Conservation (phyloP, 257 asterid genomes). For the Solanum tacnaense region DNA sequence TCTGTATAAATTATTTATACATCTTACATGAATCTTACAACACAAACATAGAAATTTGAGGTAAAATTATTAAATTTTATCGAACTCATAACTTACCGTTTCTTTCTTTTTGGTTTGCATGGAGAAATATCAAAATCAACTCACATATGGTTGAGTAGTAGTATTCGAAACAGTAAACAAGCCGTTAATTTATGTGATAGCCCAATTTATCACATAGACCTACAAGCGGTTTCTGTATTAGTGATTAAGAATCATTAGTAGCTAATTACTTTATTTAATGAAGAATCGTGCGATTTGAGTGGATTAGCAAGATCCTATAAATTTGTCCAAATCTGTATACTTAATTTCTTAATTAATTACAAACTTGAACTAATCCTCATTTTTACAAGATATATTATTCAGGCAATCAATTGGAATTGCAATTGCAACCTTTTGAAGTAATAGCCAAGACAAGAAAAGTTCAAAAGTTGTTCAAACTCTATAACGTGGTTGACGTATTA, state of each 20-base stretch:
- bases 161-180: background rate
- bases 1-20: background rate
- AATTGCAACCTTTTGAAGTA: background rate
- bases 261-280: background rate
- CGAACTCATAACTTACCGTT: background rate
- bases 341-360: background rate
- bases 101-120: background rate
- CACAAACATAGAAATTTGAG: background rate
- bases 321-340: background rate
- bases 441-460: background rate
- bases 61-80: background rate
- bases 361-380: background rate
- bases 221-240: background rate
- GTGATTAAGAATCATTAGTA: background rate
- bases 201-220: background rate
- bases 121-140: background rate
- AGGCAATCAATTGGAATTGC: background rate
- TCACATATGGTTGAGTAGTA: background rate
- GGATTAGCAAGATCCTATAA: background rate
- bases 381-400: background rate
- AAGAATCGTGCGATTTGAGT: background rate
- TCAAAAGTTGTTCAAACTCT: background rate
- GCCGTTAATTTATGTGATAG: background rate
- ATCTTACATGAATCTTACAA: background rate
- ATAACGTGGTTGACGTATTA: constrained; percentile 14